These are phyloP conservation scores for Cicer chorassanicum DNA, from an alignment of 306 rosid genomes.

Conservation along the genomic window DNA sequence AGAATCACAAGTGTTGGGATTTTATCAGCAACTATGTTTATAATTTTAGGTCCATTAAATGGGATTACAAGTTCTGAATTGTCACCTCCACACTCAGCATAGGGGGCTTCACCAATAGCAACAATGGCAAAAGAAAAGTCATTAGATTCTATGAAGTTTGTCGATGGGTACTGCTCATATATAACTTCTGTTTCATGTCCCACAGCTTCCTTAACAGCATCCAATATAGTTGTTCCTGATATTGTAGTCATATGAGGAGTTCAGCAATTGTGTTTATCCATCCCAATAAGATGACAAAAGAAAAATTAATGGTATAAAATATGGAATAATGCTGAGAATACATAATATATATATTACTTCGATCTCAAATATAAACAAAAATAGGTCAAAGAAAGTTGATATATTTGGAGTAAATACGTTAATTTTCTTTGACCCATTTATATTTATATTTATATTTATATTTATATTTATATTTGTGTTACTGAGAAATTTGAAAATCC, in stretches of 20 bases:
- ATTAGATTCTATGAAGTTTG: conserved; percentile 48
- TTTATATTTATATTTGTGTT: no score
- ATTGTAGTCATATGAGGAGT: not conserved
- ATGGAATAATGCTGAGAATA: no score
- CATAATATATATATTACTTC: no score
- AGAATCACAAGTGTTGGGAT: conserved; percentile 77
- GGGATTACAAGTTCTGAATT: conserved; percentile 62
- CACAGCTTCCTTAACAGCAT: conserved; percentile 69
- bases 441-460: no score
- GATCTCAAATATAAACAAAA: no score
- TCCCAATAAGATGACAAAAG: not conserved
- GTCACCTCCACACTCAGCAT: conserved; percentile 77
- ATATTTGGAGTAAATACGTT: no score
- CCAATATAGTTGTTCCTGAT: conserved; percentile 79
- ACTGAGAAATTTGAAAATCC: no score
- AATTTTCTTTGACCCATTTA: no score
- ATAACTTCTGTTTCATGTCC: conserved; percentile 63
- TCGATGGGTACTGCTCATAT: conserved; percentile 57
- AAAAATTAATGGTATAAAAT: no score
- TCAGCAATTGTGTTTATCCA: no score
- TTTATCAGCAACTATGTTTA: conserved; percentile 60
- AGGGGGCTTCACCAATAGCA: conserved; percentile 76
- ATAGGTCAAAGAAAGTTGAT: no score
- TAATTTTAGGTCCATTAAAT: conserved; percentile 57
- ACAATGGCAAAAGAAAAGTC: conserved; percentile 72